phyloP scores from a whole-genome alignment of 2,329 filamentous ascomycete genomes.

The Claviceps arundinis region DNA sequence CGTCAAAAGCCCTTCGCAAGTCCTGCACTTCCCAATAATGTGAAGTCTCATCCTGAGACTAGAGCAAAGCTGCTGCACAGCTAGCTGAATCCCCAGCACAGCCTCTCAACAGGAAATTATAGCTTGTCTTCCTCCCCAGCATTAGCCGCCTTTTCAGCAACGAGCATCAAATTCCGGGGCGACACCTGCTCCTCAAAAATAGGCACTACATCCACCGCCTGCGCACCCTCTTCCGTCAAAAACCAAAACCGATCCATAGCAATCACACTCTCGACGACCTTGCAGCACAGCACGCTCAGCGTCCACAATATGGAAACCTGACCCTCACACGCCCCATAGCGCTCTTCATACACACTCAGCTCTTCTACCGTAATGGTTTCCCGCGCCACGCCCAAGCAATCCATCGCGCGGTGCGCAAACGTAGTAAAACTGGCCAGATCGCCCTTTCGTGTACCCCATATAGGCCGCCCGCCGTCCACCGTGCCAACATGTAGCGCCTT shows the following conservation, averaged over 20 bases:
- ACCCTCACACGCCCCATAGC: slow-evolving; percentile 12
- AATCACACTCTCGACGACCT: slow-evolving; percentile 19
- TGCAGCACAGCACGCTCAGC: slow-evolving; percentile 19
- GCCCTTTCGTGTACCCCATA: slow-evolving; percentile 19
- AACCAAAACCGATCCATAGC: slow-evolving; percentile 19
- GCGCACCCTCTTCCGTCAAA: slow-evolving; percentile 13
- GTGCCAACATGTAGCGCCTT: slow-evolving; percentile 9
- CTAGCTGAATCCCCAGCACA: too few relatives aligned
- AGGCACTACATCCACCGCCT: slow-evolving; percentile 13
- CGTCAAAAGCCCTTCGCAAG: too few relatives aligned
- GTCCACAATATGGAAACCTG: slow-evolving; percentile 20
- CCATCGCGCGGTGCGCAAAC: slow-evolving; percentile 15
- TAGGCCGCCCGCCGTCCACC: slow-evolving; percentile 6
- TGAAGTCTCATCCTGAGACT: too few relatives aligned
- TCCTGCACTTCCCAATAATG: too few relatives aligned
- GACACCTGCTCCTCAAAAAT: slow-evolving; percentile 16
- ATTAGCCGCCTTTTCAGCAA: slow-evolving; percentile 4
- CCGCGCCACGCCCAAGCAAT: slow-evolving; percentile 10
- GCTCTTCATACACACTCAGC: slow-evolving; percentile 13
- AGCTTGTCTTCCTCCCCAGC: too few relatives aligned
- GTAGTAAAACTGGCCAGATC: slow-evolving; percentile 14
- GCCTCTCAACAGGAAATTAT: too few relatives aligned
- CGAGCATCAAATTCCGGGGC: slow-evolving; percentile 13
- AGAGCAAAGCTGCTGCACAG: too few relatives aligned
- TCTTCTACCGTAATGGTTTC: slow-evolving; percentile 10